Percentiles rank a stretch among this genome's conserved stretches.
phyloP scores from a whole-genome alignment of 169 alveolate species.

The Perkinsus marinus region DNA sequence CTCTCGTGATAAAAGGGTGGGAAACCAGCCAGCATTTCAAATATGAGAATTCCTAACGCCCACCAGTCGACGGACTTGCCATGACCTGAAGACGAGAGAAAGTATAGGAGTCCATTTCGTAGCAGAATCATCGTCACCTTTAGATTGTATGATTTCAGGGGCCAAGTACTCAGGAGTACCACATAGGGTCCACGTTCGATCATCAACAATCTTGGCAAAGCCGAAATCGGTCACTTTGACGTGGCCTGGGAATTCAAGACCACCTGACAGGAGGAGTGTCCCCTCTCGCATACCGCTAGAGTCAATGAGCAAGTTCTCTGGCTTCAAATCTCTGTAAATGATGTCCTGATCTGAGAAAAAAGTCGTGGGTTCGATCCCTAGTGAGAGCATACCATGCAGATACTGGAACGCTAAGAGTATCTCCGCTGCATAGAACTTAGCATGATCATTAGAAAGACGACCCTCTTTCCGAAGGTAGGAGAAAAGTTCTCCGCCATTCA shows the following conservation, averaged over 20 bases:
- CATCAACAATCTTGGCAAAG: constrained; percentile 86
- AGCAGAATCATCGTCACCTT: constrained; percentile 61
- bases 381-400: constrained; percentile 62
- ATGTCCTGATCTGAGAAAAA: constrained; percentile 19
- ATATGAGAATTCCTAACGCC: constrained; percentile 89
- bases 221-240: constrained; percentile 95
- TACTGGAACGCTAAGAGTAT: constrained; percentile 78
- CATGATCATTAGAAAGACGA: constrained; percentile 72
- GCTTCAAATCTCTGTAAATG: constrained; percentile 75
- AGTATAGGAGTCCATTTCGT: neutral
- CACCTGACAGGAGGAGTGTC: neutral
- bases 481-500: constrained; percentile 86
- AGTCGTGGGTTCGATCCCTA: neutral
- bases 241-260: constrained; percentile 51
- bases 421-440: constrained; percentile 82
- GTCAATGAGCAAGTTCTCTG: constrained; percentile 87
- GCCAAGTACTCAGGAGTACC: constrained; percentile 97
- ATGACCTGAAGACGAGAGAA: constrained; percentile 19
- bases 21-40: constrained; percentile 90
- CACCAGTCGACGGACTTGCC: constrained; percentile 90
- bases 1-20: constrained; percentile 93
- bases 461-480: constrained; percentile 72
- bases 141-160: constrained; percentile 88
- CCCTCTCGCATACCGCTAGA: constrained; percentile 45
- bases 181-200: constrained; percentile 88